Evolutionary conservation across 1,139 yeast genomes (phyloP).

Genomic region (Pichia kudriavzevii): DNA sequence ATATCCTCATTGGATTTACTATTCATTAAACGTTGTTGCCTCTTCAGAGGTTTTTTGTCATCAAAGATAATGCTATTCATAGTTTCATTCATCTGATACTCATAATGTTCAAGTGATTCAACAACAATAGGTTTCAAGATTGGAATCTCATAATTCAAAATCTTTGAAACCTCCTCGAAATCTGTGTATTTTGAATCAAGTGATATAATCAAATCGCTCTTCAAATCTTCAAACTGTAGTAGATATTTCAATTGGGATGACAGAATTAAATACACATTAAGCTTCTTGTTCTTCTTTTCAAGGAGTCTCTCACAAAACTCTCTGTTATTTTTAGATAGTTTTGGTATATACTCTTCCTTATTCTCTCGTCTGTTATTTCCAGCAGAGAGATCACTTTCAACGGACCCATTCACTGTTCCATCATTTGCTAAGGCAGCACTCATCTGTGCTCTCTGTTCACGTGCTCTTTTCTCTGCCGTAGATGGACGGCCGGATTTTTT

Average conservation of each 20-base stretch:
- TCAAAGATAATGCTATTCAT: conserved; percentile 1
- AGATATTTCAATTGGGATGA: conserved; percentile 34
- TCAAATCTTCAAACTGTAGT: conserved; percentile 24
- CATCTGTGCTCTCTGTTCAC: conserved; percentile 5
- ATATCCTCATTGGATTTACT: background rate
- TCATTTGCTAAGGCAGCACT: conserved; percentile 4
- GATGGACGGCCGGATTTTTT: conserved; percentile 7
- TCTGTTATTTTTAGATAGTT: conserved; percentile 33
- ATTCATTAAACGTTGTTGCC: too few relatives aligned
- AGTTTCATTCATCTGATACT: conserved; percentile 12
- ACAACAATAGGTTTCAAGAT: conserved; percentile 34
- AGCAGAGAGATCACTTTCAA: conserved; percentile 1
- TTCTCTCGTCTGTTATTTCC: conserved; percentile 2
- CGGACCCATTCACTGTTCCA: background rate
- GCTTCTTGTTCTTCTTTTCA: conserved; percentile 17
- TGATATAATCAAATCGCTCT: conserved; percentile 41
- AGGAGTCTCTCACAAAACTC: conserved; percentile 23
- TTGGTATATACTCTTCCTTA: conserved; percentile 33
- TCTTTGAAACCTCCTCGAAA: conserved; percentile 10
- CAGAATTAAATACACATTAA: conserved; percentile 35
- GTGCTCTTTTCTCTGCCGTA: conserved; percentile 9
- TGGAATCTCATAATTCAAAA: conserved; percentile 36
- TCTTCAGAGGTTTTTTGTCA: conserved; percentile 2
- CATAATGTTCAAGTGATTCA: conserved; percentile 35
- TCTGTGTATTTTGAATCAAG: conserved; percentile 38